These are phyloP conservation scores for Mortierella sp. DNA, from an alignment of 371 early-diverging fungal species.

Conservation along the genomic window DNA sequence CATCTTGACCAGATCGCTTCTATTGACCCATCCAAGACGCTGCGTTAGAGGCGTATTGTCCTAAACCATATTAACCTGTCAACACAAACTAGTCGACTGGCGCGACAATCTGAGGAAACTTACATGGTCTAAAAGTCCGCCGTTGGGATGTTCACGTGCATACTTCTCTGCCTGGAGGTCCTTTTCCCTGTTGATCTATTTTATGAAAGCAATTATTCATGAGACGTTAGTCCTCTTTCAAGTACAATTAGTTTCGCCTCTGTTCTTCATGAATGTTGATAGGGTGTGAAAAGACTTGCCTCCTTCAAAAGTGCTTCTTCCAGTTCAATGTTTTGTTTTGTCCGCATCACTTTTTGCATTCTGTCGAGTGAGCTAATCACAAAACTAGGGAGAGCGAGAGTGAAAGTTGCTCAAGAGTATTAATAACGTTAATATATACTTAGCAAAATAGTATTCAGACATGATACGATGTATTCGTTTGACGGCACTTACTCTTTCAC, in stretches of 20 bases:
- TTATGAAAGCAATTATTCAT: neutral
- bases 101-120: neutral
- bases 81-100: neutral
- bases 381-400: constrained; percentile 22
- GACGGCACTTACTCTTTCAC: constrained; percentile 65
- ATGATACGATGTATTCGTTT: neutral
- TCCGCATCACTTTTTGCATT: constrained; percentile 51
- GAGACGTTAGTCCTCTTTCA: neutral
- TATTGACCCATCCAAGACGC: neutral
- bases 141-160: constrained; percentile 33
- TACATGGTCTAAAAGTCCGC: constrained; percentile 34
- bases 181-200: constrained; percentile 53
- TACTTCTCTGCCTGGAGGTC: constrained; percentile 35
- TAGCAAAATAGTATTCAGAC: neutral
- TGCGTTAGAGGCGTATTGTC: neutral
- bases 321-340: constrained; percentile 50
- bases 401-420: neutral
- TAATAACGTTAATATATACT: neutral
- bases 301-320: constrained; percentile 51
- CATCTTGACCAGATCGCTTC: constrained; percentile 15
- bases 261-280: neutral
- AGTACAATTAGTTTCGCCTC: no score
- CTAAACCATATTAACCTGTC: neutral
- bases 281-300: constrained; percentile 16
- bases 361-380: constrained; percentile 34